Conservation (phyloP, 768 basidiomycete genomes). For the Tricholoma sp. region DNA sequence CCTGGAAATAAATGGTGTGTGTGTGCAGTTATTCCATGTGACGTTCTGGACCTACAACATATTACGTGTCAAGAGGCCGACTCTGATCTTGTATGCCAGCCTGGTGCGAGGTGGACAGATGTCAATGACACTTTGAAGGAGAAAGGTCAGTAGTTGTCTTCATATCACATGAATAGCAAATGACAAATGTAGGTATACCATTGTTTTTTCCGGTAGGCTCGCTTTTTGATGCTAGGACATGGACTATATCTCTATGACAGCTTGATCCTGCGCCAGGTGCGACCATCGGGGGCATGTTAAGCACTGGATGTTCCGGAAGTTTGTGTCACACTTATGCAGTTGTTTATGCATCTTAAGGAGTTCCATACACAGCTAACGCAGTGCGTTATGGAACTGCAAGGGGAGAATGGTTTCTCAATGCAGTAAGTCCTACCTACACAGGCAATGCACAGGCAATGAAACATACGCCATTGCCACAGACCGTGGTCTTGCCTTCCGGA, state of each 20-base stretch:
- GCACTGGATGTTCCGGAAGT: conserved; percentile 86
- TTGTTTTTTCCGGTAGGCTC: conserved; percentile 74
- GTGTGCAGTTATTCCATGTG: conserved; percentile 8
- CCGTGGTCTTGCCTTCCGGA: conserved; percentile 84
- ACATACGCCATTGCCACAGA: conserved; percentile 36
- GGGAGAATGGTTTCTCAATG: conserved; percentile 87
- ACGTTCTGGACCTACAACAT: neutral
- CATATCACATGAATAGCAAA: neutral
- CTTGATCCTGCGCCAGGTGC: conserved; percentile 76
- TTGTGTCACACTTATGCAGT: conserved; percentile 13
- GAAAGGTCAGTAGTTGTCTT: conserved; percentile 35
- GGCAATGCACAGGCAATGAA: neutral
- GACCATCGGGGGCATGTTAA: conserved; percentile 83
- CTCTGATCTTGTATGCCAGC: conserved; percentile 69
- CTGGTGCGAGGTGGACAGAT: conserved; percentile 67
- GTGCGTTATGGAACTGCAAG: conserved; percentile 87
- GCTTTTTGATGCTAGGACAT: neutral
- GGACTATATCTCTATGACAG: conserved; percentile 26
- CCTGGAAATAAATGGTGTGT: conserved; percentile 69
- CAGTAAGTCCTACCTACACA: conserved; percentile 38
- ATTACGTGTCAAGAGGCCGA: conserved; percentile 46
- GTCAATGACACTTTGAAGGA: conserved; percentile 64
- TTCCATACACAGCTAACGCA: conserved; percentile 51
- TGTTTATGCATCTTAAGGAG: neutral
- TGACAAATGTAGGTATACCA: conserved; percentile 48